Evolutionary conservation across 352 stramenopile species (phyloP), one percentile per base, ranked within the genome.

Genomic region (Globisporangium spiculum): DNA sequence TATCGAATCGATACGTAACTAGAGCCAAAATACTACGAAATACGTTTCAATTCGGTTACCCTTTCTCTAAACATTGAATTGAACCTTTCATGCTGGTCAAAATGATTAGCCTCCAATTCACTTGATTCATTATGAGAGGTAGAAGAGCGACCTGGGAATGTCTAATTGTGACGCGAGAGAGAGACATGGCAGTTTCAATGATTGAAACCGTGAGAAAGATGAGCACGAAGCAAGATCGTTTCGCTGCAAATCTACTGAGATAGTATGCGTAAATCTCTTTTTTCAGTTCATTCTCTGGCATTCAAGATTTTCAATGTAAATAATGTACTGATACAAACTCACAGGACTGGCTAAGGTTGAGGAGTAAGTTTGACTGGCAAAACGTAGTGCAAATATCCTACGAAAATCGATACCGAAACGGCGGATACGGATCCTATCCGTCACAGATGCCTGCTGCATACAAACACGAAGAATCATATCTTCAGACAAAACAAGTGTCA

Each of bases 121-220:
- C 7, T 38, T 10, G 7, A 38, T 38, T 38, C 7, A 38, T 38
- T 38, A 38, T 38, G 32, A 38, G 32, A 38, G 32, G 32, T 38
- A 4, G 32, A 2, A 38, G 32, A 36, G 32, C 8, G 32, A 7
- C 4, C 30, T 32, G 30, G 26, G 27, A 32, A 9, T 38, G 32
- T 16, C 18, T 60, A 30, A 46, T 60, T 60, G 55, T 60, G 55
- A 26, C 55, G 27, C 30, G 54, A 41, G 55, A 60, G 55, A 60
- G 55, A 60, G 55, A 60, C 55, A 60, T 27, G 55, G 55, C 55
- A 14, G 55, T 46, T 20, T 60, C 55, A 41, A 24, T 16, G 54
- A 16, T 44, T 41, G 54, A 30, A 27, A 32, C 8, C 32, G 32
- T 44, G 16, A 6, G n/a, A 20, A 46, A 46, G 55, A 60, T 46